A percentile compares a stretch with the other conserved stretches of the same genome.
Evolutionary conservation across 257 asterid genomes (phyloP).

Genomic region (Scutellaria minor): DNA sequence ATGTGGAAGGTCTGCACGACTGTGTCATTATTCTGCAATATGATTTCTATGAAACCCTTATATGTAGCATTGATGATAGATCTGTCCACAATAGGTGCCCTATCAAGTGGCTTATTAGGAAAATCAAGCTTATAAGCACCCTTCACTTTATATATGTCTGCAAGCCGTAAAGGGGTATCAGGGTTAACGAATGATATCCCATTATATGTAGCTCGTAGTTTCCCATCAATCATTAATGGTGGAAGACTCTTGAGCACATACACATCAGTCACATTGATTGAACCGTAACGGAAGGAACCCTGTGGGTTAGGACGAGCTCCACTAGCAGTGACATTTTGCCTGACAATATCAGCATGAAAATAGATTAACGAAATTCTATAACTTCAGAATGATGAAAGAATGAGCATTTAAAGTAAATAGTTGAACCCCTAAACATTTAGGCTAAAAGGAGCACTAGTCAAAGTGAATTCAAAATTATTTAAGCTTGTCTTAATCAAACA

Average conservation of each 20-base stretch:
- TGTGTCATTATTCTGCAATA: constrained; percentile 86
- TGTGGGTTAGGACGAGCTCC: constrained; percentile 99
- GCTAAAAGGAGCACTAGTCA: not conserved
- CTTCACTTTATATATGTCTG: constrained; percentile 69
- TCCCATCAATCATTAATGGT: constrained; percentile 62
- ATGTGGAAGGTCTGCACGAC: constrained; percentile 78
- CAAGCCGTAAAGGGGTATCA: constrained; percentile 76
- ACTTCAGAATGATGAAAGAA: not conserved
- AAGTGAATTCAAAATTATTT: not conserved
- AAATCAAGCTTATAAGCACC: constrained; percentile 91
- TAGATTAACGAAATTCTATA: not conserved
- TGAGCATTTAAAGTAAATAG: not conserved
- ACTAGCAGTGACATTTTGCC: constrained; percentile 90
- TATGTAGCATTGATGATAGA: constrained; percentile 84
- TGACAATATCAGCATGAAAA: constrained; percentile 34
- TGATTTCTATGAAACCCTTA: constrained; percentile 85
- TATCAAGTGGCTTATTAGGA: constrained; percentile 62
- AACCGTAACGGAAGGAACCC: constrained; percentile 93
- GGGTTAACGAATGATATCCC: constrained; percentile 87
- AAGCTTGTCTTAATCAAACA: not conserved
- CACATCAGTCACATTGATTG: constrained; percentile 71
- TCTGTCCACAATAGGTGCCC: constrained; percentile 59
- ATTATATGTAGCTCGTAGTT: constrained; percentile 67
- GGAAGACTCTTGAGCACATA: constrained; percentile 66
- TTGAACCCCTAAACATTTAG: not conserved